Percentiles rank a stretch among this genome's conserved stretches.
These are phyloP conservation scores for Cladosporium sphaerospermum DNA, from an alignment of 2,329 filamentous ascomycete genomes.

Conservation along the genomic window DNA sequence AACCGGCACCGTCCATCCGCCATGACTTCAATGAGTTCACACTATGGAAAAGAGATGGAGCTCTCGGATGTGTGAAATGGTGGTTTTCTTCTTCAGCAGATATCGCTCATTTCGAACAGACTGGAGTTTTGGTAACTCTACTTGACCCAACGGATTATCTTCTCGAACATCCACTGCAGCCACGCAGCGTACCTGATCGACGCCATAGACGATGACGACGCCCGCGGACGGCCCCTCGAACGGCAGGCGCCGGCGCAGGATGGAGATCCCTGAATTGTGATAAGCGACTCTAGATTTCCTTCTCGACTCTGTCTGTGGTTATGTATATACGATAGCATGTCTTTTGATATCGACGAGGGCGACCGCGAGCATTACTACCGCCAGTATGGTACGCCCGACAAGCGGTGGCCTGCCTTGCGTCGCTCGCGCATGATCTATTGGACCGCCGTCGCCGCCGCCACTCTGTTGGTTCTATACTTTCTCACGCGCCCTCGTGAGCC, in stretches of 20 bases:
- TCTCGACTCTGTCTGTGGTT: neutral
- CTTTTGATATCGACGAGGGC: conserved; percentile 10
- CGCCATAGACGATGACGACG: neutral
- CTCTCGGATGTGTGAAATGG: no score
- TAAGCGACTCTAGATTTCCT: neutral
- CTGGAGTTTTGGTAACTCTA: no score
- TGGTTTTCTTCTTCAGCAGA: no score
- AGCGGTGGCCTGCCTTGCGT: conserved; percentile 7
- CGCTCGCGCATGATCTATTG: conserved; percentile 7
- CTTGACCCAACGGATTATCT: no score
- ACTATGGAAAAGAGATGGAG: no score
- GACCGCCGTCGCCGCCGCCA: neutral
- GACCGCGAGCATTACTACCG: conserved; percentile 11
- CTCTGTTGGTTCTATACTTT: neutral
- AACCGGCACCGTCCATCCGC: no score
- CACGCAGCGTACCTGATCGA: neutral
- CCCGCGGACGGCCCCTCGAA: neutral
- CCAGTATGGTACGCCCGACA: conserved; percentile 7
- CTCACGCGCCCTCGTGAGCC: neutral
- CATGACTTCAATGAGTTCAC: no score
- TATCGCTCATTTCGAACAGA: no score
- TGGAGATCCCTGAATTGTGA: neutral
- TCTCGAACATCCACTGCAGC: neutral
- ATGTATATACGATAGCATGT: conserved; percentile 3
- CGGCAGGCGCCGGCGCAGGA: neutral